phyloP scores from a whole-genome alignment of 148 eudicot species.

The Chenopodium album region DNA sequence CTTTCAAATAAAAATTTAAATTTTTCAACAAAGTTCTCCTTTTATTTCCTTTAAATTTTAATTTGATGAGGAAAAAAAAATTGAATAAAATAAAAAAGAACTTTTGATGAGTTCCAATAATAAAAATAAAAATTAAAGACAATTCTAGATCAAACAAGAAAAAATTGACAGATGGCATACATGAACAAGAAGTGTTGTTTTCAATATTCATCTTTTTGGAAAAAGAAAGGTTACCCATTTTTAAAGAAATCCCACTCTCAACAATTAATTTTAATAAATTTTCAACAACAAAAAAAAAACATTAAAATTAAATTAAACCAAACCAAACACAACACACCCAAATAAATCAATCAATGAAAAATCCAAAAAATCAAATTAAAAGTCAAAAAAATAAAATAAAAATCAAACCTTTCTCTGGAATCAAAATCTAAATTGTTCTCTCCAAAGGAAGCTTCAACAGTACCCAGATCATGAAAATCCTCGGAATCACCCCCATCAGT shows the following conservation, averaged over 20 bases:
- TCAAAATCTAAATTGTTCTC: constrained; percentile 73
- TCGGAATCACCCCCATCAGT: constrained; percentile 18
- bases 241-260: constrained; percentile 28
- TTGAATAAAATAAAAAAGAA: neutral
- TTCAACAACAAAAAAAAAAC: no score
- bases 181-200: constrained; percentile 23
- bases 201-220: constrained; percentile 27
- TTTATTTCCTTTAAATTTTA: no score
- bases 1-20: neutral
- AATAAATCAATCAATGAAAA: neutral
- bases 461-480: constrained; percentile 23
- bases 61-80: neutral
- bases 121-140: constrained; percentile 1
- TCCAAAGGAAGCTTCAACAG: constrained; percentile 54
- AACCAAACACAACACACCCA: neutral
- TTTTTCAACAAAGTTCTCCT: neutral
- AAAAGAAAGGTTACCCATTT: constrained; percentile 20
- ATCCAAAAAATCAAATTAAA: constrained; percentile 4
- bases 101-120: constrained; percentile 29
- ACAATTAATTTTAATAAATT: neutral
- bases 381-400: neutral
- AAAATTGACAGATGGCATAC: constrained; percentile 29
- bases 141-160: constrained; percentile 15
- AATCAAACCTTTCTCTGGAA: constrained; percentile 51
- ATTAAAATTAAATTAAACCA: neutral